Evolutionary conservation across 345 rosid species (phyloP), one percentile per base, ranked within the genome.

Genomic region (Pelargonium nanum): DNA sequence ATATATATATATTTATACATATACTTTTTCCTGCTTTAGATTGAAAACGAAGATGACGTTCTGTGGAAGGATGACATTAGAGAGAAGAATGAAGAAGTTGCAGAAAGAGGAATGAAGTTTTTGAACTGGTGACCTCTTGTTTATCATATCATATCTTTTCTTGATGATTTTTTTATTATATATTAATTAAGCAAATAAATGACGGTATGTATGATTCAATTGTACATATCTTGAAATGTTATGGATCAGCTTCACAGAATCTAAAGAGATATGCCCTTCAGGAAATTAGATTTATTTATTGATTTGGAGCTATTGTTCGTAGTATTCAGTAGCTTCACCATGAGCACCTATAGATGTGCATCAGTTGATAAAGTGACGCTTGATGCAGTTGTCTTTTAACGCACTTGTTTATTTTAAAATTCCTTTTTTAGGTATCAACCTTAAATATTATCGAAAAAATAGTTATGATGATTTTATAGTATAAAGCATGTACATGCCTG

Each of bases 81-180:
- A 68, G 97, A 89, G 68, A 70, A 75, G 65, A 24, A 85, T 56
- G 75, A 85, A 74, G 82, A 81, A 48, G 67, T 85, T 63, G 88
- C 85, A 17, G 83, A 70, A 21, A 79, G 95, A 72, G 97, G 97
- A 60, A 73, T 80, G 64, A 61, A 78, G 68, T 87, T 89, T 59
- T 34, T 89, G 62, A 82, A 79, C 61, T 85, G 97, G 97, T 85
- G 63, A 71, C n/a, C 65, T 45, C 55, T 50, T 40, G 1, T 66
- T 55, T 51, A 24, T 20, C 9, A 58, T 20, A n/a, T 17, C 44
- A 53, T 3, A 17, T 48, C 13, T 13, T 52, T 21, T 22, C 25
- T 54, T 9, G 26, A 10, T n/a, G 20, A 52, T 13, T 20, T 32
- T 4, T 44, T 24, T 58, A 22, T 8, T 16, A 6, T 23, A 54